Conservation (phyloP, 768 basidiomycete species). For the Termitomyces eurrhizus region DNA sequence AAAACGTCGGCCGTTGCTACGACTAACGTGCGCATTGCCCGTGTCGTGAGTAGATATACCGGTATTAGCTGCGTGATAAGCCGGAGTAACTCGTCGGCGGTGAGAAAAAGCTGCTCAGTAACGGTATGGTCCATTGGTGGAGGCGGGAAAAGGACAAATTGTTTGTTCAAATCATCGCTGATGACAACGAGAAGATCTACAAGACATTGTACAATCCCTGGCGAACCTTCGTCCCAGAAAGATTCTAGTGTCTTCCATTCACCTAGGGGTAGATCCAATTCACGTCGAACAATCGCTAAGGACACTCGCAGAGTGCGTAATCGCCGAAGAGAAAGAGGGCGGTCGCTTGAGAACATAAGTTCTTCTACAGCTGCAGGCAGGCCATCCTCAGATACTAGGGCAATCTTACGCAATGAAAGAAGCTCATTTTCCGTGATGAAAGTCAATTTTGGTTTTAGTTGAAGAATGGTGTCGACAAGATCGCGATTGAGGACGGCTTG, state of each 20-base stretch:
- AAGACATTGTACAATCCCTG: slow-evolving; percentile 55
- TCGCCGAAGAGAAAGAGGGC: slow-evolving; percentile 48
- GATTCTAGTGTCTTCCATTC: slow-evolving; percentile 53
- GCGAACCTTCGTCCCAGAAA: slow-evolving; percentile 57
- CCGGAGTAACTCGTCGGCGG: slow-evolving; percentile 48
- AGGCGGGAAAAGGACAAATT: slow-evolving; percentile 43
- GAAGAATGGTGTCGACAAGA: slow-evolving; percentile 55
- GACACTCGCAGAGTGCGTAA: slow-evolving; percentile 63
- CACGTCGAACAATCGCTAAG: slow-evolving; percentile 49
- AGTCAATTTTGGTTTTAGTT: slow-evolving; percentile 54
- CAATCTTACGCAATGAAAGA: slow-evolving; percentile 54
- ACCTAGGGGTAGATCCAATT: slow-evolving; percentile 47
- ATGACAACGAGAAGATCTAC: slow-evolving; percentile 48
- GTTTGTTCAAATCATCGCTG: slow-evolving; percentile 46
- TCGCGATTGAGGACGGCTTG: slow-evolving; percentile 54
- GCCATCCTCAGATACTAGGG: slow-evolving; percentile 67
- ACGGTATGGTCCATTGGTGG: slow-evolving; percentile 36
- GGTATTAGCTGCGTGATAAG: slow-evolving; percentile 46
- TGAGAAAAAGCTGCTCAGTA: slow-evolving; percentile 51
- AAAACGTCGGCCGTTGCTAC: slow-evolving; percentile 50
- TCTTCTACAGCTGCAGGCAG: slow-evolving; percentile 61
- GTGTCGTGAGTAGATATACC: slow-evolving; percentile 46
- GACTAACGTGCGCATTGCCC: slow-evolving; percentile 42
- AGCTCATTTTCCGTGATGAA: slow-evolving; percentile 60
- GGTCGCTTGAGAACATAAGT: slow-evolving; percentile 43